Percentiles rank a stretch among this genome's conserved stretches.
Evolutionary conservation across 2,329 filamentous ascomycete genomes (phyloP).

Genomic region (Claviceps citrina): DNA sequence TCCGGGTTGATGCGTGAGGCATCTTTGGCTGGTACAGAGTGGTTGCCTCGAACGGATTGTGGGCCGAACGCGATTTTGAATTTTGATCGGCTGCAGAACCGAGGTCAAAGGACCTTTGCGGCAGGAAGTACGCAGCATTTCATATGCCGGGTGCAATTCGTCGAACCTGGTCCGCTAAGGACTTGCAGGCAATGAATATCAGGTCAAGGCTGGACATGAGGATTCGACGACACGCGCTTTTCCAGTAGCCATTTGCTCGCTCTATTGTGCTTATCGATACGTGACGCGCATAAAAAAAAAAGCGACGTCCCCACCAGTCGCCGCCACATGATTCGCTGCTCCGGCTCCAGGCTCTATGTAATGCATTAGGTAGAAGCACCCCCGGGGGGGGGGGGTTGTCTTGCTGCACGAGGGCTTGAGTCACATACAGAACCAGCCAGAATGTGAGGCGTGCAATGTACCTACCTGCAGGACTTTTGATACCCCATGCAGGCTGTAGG

Average conservation of each 20-base stretch:
- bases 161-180: not conserved
- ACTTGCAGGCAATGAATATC: not conserved
- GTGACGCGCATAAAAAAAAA: too few relatives aligned
- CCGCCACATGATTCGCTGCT: not conserved
- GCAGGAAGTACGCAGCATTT: conserved; percentile 18
- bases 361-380: too few relatives aligned
- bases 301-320: not conserved
- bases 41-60: not conserved
- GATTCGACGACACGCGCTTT: not conserved
- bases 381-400: too few relatives aligned
- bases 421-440: too few relatives aligned
- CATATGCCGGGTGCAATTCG: conserved; percentile 3
- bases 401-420: too few relatives aligned
- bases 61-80: not conserved
- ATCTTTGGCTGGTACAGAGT: conserved; percentile 1
- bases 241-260: not conserved
- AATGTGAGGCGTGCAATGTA: too few relatives aligned
- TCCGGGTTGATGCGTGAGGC: not conserved
- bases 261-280: conserved; percentile 1
- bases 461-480: too few relatives aligned
- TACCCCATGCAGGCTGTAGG: too few relatives aligned
- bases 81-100: not conserved
- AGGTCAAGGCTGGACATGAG: not conserved
- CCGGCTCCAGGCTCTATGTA: too few relatives aligned
- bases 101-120: conserved; percentile 8